Conservation (phyloP, 2,329 filamentous ascomycete species). For the Fusarium annulatum region DNA sequence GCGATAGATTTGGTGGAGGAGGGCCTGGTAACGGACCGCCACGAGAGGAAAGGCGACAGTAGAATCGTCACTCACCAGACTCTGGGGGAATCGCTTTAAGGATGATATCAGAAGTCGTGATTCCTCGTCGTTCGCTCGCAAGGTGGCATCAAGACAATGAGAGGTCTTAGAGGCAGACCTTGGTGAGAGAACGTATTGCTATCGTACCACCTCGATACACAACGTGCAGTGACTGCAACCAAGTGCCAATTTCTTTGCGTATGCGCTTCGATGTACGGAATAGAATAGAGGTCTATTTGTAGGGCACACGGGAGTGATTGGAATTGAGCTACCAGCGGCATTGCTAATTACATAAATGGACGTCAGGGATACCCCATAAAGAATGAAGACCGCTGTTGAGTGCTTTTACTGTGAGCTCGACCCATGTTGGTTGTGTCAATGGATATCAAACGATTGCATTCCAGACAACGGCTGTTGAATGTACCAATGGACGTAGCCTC, state of each 20-base stretch:
- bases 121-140: slow-evolving; percentile 3
- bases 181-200: background rate
- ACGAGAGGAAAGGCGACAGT: slow-evolving; percentile 46
- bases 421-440: background rate
- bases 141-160: background rate
- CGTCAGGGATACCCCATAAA: slow-evolving; percentile 30
- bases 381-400: slow-evolving; percentile 24
- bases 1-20: slow-evolving; percentile 54
- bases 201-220: background rate
- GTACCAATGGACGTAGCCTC: background rate
- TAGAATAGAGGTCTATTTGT: slow-evolving; percentile 34
- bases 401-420: background rate
- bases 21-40: slow-evolving; percentile 44
- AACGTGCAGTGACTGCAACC: background rate
- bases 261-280: slow-evolving; percentile 26
- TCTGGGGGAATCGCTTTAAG: slow-evolving; percentile 2
- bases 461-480: background rate
- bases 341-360: slow-evolving; percentile 37
- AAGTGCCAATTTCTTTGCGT: background rate
- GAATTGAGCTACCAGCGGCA: slow-evolving; percentile 30
- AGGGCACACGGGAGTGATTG: background rate
- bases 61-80: slow-evolving; percentile 31
- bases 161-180: background rate
- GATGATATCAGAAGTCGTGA: background rate
- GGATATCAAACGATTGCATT: background rate